Conservation (phyloP, 2,329 filamentous ascomycete genomes). For the Ophiostoma triangulosporum region DNA sequence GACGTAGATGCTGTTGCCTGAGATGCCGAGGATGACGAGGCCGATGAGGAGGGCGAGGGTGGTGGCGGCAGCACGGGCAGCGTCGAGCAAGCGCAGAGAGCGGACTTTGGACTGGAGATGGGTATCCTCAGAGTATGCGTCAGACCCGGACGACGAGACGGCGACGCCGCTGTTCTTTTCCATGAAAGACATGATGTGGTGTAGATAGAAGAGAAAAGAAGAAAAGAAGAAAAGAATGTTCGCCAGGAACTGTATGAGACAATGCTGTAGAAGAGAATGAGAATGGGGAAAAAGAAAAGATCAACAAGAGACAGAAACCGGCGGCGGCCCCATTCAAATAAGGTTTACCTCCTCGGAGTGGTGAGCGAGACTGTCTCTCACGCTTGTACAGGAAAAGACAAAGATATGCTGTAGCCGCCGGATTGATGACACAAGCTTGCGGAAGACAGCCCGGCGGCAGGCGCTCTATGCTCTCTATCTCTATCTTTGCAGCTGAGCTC, state of each 20-base stretch:
- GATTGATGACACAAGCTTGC: neutral
- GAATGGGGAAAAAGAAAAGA: neutral
- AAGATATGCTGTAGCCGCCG: neutral
- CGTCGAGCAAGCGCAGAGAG: slow-evolving; percentile 28
- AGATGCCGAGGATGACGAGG: slow-evolving; percentile 39
- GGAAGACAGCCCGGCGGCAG: no score
- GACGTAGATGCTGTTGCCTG: slow-evolving; percentile 38
- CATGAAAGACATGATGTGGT: slow-evolving; percentile 6
- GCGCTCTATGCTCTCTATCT: neutral
- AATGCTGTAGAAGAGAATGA: no score
- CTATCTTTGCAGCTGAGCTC: neutral
- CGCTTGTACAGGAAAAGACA: neutral
- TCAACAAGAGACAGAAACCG: neutral
- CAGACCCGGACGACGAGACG: slow-evolving; percentile 32
- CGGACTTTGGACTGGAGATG: slow-evolving; percentile 26
- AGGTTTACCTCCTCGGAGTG: neutral
- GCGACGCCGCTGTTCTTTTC: neutral
- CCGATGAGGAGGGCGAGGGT: slow-evolving; percentile 36
- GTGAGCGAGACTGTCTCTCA: neutral
- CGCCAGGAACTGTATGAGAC: slow-evolving; percentile 5
- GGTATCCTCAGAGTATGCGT: slow-evolving; percentile 30
- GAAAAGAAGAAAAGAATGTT: neutral
- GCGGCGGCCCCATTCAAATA: neutral
- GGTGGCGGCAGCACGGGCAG: slow-evolving; percentile 33
- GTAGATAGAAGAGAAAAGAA: neutral